Percentiles rank a stretch among this genome's conserved stretches.
Conservation (phyloP, 495 filamentous ascomycete genomes). For the Hypoxylon intermedium region DNA sequence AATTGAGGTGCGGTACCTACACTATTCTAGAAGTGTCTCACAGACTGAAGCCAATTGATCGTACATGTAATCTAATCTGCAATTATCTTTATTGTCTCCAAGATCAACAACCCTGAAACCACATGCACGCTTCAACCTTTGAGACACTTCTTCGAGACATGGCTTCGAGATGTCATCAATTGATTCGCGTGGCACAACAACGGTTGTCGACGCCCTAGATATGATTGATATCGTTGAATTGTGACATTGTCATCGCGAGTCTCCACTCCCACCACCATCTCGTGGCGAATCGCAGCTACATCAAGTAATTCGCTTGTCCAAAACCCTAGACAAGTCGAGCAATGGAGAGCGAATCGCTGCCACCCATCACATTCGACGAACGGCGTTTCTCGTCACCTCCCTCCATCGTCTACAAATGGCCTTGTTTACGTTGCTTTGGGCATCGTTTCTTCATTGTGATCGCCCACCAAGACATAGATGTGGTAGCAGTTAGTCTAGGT, state of each 20-base stretch:
- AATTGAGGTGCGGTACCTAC: background rate
- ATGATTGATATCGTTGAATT: slow-evolving; percentile 26
- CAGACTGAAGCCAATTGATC: too few species aligned
- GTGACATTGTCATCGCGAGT: slow-evolving; percentile 3
- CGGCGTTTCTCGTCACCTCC: slow-evolving; percentile 17
- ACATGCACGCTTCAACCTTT: background rate
- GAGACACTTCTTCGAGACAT: slow-evolving; percentile 11
- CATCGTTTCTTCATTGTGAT: slow-evolving; percentile 17
- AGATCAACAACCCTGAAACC: slow-evolving; percentile 15
- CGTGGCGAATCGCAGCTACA: slow-evolving; percentile 20
- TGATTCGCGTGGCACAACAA: slow-evolving; percentile 30
- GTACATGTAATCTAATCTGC: too few species aligned
- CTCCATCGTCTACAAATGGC: slow-evolving; percentile 4
- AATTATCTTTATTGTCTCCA: too few species aligned
- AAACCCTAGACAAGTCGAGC: slow-evolving; percentile 3
- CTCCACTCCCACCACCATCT: slow-evolving; percentile 18
- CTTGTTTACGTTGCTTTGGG: slow-evolving; percentile 6
- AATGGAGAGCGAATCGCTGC: slow-evolving; percentile 9
- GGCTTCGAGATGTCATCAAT: slow-evolving; percentile 23
- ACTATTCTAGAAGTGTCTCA: background rate
- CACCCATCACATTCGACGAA: slow-evolving; percentile 19
- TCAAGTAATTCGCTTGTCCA: slow-evolving; percentile 15
- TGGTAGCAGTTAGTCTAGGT: slow-evolving; percentile 12
- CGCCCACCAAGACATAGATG: slow-evolving; percentile 3
- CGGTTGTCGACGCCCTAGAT: slow-evolving; percentile 16